Percentiles rank a stretch among this genome's conserved stretches.
phyloP scores from a whole-genome alignment of 2,329 filamentous ascomycete genomes.

The Aspergillus intermedius region DNA sequence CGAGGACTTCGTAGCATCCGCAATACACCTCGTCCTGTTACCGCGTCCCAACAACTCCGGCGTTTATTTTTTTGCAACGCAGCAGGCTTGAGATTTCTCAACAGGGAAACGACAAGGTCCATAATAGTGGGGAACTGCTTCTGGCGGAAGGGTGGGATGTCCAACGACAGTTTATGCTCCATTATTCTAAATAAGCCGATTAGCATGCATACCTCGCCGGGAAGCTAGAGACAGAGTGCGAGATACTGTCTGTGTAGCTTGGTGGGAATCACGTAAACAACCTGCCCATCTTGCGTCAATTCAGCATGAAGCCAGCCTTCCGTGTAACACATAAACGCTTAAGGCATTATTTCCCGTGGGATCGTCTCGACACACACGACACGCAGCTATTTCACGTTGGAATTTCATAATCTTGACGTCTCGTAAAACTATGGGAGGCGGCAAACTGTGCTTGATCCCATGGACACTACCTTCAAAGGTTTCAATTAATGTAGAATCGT shows the following conservation, averaged over 20 bases:
- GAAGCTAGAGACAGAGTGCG: background rate
- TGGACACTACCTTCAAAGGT: background rate
- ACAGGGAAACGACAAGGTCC: background rate
- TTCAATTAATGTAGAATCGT: background rate
- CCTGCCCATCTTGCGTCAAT: background rate
- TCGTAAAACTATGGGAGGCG: background rate
- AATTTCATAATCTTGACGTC: background rate
- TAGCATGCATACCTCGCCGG: background rate
- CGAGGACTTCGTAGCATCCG: background rate
- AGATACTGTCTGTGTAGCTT: background rate
- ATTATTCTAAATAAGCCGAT: background rate
- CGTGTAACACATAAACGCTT: background rate
- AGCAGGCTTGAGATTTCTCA: background rate
- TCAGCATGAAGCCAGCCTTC: background rate
- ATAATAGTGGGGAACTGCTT: background rate
- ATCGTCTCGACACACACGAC: background rate
- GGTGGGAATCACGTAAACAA: background rate
- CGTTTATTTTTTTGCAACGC: background rate
- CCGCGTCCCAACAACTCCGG: background rate
- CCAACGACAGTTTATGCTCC: background rate
- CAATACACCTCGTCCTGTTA: background rate
- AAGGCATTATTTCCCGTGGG: background rate
- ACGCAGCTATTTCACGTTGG: background rate
- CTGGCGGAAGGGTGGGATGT: background rate
- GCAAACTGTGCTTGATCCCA: background rate